Evolutionary conservation across 305 asterid species (phyloP).

Genomic region (Rubia peregrina): DNA sequence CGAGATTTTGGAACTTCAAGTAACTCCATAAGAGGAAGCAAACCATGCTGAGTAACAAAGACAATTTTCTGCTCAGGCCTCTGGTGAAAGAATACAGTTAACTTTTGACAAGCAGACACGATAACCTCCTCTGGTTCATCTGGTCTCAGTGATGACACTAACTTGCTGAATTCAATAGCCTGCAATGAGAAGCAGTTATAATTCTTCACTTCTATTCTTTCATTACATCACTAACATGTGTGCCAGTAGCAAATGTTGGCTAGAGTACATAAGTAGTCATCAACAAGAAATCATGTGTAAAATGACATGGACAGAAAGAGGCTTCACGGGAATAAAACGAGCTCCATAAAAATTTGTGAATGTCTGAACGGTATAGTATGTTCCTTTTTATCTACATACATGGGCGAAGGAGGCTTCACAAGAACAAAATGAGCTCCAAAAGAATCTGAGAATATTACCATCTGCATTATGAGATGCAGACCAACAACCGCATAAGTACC

Average conservation of each 20-base stretch:
- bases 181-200: constrained; percentile 18
- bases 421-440: background rate
- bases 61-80: constrained; percentile 93
- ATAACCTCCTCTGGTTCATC: constrained; percentile 93
- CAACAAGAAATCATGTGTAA: background rate
- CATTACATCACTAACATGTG: background rate
- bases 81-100: constrained; percentile 69
- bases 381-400: too few species aligned
- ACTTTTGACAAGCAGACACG: constrained; percentile 87
- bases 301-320: background rate
- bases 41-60: constrained; percentile 91
- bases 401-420: background rate
- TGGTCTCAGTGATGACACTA: constrained; percentile 84
- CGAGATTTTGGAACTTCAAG: constrained; percentile 85
- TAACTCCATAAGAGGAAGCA: constrained; percentile 90
- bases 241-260: background rate
- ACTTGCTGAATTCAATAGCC: constrained; percentile 93
- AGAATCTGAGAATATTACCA: background rate
- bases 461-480: background rate
- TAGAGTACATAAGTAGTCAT: background rate
- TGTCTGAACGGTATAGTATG: too few species aligned
- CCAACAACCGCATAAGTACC: background rate
- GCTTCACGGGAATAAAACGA: background rate
- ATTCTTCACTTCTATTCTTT: background rate
- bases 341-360: background rate